Conservation (phyloP, 805 yeast genomes). For the Teunomyces lycoperdinae region DNA sequence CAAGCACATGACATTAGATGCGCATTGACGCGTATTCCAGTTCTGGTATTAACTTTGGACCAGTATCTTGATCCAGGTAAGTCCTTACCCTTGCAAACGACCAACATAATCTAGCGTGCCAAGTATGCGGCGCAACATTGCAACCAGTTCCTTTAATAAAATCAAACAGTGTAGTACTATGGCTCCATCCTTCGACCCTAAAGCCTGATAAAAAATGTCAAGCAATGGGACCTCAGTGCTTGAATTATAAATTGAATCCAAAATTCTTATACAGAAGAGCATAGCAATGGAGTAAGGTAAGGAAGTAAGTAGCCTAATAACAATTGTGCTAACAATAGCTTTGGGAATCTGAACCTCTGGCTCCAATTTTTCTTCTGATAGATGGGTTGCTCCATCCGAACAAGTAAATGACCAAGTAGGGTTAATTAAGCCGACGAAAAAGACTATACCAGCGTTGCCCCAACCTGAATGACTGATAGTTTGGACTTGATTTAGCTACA, state of each 20-base stretch:
- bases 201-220: conserved; percentile 60
- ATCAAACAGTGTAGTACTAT: conserved; percentile 47
- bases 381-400: conserved; percentile 67
- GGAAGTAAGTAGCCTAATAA: conserved; percentile 63
- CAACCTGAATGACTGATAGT: conserved; percentile 51
- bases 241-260: conserved; percentile 46
- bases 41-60: conserved; percentile 43
- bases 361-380: conserved; percentile 62
- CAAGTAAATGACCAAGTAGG: conserved; percentile 72
- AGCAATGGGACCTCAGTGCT: conserved; percentile 61
- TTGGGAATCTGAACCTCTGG: conserved; percentile 61
- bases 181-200: conserved; percentile 53
- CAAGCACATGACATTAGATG: conserved; percentile 52
- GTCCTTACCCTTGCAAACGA: conserved; percentile 64
- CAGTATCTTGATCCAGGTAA: conserved; percentile 53
- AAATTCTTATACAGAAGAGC: conserved; percentile 57
- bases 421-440: conserved; percentile 62
- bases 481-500: conserved; percentile 49
- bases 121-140: conserved; percentile 61
- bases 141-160: conserved; percentile 53
- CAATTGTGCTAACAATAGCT: conserved; percentile 60
- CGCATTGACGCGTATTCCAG: conserved; percentile 61
- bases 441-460: conserved; percentile 56
- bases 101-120: conserved; percentile 70
- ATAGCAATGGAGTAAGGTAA: conserved; percentile 51